Evolutionary conservation across 2,329 filamentous ascomycete species (phyloP), one percentile per base, ranked within the genome.

Genomic region (Fusarium sp.): DNA sequence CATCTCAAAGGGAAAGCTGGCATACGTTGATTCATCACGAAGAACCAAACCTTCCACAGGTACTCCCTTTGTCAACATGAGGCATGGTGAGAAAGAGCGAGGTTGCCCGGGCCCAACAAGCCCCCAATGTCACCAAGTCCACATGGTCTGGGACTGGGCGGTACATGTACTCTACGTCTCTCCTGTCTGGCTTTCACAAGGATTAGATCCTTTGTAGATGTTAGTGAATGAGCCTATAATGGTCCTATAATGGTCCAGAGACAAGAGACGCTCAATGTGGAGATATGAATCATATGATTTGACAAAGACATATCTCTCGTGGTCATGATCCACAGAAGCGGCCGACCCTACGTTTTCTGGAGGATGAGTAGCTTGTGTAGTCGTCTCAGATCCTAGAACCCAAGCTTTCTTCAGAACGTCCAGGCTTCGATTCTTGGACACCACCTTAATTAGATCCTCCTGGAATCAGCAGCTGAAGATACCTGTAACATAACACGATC

Each of bases 181-280:
- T 81, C 77, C 2, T 72, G 34, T 7, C 69, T 77, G 1, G 79
- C 75, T 0, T 84, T 87, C 24, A 40, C 79, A 20, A 74, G 75
- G 22, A 85, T 87, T n/a, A 85, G 84, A 9, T 82, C 80, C 20
- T 74, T 87, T 0, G 59, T 71, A 35, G 71, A 83, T 60, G 47
- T 70, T 1, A 67, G 74, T 4, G 64, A 76, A 9, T 75, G 77
- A 9, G 71, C 29, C 4, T 82, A 79, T 74, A 62, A 73, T 83
- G 5, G 69, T 52, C 9, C 72, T n/a, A n/a, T n/a, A n/a, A n/a
- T n/a, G n/a, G n/a, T n/a, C n/a, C n/a, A 75, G 29, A 77, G 83
- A n/a, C 84, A 84, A 3, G 64, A 87, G 4, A 84, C 82, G 3
- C 77, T 81, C 2, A 84, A 84, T 63, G 85, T 87, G 83, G 86